Conservation (phyloP, 208 protist genomes). For the Trypanosoma platydactyli region DNA sequence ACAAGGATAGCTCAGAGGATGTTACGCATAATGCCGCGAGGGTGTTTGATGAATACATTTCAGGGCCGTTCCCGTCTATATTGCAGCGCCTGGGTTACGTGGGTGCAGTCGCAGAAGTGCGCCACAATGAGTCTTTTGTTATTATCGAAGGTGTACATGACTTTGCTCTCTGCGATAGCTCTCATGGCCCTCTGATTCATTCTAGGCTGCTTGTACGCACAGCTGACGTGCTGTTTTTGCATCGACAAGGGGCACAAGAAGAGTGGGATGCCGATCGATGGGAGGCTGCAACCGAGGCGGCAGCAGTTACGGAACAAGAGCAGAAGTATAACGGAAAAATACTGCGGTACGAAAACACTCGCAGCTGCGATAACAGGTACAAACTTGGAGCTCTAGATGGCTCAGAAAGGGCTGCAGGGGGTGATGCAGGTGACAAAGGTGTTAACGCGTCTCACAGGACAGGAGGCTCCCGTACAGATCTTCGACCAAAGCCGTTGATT, state of each 20-base stretch:
- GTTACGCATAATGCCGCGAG: constrained; percentile 36
- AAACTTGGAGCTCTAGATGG: constrained; percentile 16
- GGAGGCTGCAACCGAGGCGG: constrained; percentile 35
- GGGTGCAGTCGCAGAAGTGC: constrained; percentile 45
- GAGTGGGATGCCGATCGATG: constrained; percentile 35
- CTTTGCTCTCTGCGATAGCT: constrained; percentile 74
- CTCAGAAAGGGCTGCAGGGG: constrained; percentile 1
- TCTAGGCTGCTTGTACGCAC: constrained; percentile 60
- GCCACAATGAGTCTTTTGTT: constrained; percentile 54
- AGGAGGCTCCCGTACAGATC: constrained; percentile 3
- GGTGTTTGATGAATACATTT: constrained; percentile 72
- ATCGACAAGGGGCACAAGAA: constrained; percentile 22
- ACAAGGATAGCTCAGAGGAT: constrained; percentile 46
- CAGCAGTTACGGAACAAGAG: constrained; percentile 41
- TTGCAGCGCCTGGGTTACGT: constrained; percentile 62
- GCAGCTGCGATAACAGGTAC: constrained; percentile 37
- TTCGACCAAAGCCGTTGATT: constrained; percentile 26
- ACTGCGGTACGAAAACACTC: constrained; percentile 63
- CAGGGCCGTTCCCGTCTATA: constrained; percentile 55
- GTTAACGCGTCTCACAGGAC: constrained; percentile 9
- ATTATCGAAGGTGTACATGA: constrained; percentile 62
- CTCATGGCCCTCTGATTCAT: constrained; percentile 47
- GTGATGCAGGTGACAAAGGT: constrained; percentile 8
- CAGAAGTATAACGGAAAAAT: constrained; percentile 35
- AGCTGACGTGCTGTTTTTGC: constrained; percentile 36